Conservation (phyloP, 345 rosid genomes). For the Psidium friedrichsthalianum region DNA sequence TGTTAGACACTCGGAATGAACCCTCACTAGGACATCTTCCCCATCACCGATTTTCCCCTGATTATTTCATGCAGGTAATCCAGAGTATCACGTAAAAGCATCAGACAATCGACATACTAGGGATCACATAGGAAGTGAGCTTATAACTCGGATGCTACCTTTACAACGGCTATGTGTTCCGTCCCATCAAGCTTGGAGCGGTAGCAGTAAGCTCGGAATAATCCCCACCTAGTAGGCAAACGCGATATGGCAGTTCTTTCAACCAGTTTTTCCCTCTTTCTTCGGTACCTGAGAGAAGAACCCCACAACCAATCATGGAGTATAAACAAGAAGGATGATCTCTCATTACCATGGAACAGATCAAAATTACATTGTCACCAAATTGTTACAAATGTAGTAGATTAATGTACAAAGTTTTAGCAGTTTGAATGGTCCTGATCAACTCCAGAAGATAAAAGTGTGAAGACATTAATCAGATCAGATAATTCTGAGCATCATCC, state of each 20-base stretch:
- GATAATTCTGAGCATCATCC: not conserved
- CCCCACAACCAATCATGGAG: not conserved
- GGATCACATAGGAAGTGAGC: not conserved
- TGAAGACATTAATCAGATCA: not conserved
- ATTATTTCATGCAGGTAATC: not conserved
- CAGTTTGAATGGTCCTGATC: not conserved
- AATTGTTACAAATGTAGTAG: not conserved
- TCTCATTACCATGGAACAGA: not conserved
- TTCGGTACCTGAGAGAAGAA: slow-evolving; percentile 34
- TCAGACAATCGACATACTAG: not conserved
- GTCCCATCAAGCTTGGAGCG: slow-evolving; percentile 67
- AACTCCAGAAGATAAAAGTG: not conserved
- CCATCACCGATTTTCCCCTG: slow-evolving; percentile 78
- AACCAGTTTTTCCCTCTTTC: slow-evolving; percentile 75
- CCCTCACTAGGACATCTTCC: slow-evolving; percentile 73
- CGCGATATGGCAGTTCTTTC: slow-evolving; percentile 52
- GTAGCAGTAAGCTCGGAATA: slow-evolving; percentile 62
- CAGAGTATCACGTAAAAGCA: not conserved
- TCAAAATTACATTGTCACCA: not conserved
- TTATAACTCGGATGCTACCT: slow-evolving; percentile 22
- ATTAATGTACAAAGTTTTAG: not conserved
- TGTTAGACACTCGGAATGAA: slow-evolving; percentile 83
- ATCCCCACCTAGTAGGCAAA: slow-evolving; percentile 80
- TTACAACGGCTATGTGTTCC: slow-evolving; percentile 65
- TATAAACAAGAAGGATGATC: not conserved